These are phyloP conservation scores for Kodamaea kaohsiungensis DNA, from an alignment of 805 yeast species.

Conservation along the genomic window DNA sequence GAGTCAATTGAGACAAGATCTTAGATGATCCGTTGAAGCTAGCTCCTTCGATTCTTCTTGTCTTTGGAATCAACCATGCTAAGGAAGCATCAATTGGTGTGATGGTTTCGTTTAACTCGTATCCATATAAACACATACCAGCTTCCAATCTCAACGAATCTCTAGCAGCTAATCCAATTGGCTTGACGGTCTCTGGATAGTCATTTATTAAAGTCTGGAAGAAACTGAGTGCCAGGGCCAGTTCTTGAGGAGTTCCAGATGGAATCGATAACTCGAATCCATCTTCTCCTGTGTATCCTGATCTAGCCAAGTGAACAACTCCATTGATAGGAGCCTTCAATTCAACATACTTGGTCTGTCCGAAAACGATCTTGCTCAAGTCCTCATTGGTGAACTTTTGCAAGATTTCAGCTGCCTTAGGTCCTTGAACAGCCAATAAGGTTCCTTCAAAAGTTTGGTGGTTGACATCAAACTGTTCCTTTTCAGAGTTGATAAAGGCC, in stretches of 20 bases:
- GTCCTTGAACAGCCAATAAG: conserved; percentile 91
- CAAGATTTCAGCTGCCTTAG: conserved; percentile 69
- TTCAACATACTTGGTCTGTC: conserved; percentile 52
- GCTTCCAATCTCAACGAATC: conserved; percentile 95
- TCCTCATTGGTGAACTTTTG: conserved; percentile 62
- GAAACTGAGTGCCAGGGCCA: conserved; percentile 53
- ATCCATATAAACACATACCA: conserved; percentile 97
- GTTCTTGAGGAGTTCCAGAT: conserved; percentile 38
- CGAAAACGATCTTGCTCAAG: conserved; percentile 68
- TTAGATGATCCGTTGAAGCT: conserved; percentile 75
- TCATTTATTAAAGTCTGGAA: conserved; percentile 59
- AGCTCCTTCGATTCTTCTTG: conserved; percentile 55
- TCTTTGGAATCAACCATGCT: conserved; percentile 86
- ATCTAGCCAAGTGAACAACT: conserved; percentile 79
- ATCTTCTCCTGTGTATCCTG: conserved; percentile 98
- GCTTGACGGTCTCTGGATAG: conserved; percentile 59
- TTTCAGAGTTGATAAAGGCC: conserved; percentile 58
- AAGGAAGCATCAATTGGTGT: conserved; percentile 90
- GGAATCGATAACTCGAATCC: conserved; percentile 92
- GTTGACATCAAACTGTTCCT: conserved; percentile 40
- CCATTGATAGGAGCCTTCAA: conserved; percentile 39
- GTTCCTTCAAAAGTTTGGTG: conserved; percentile 63
- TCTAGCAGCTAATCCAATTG: conserved; percentile 97
- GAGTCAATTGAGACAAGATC: conserved; percentile 69
- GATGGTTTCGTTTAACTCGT: conserved; percentile 75